Evolutionary conservation across 169 alveolate genomes (phyloP).

Genomic region (Toxoplasma gondii): DNA sequence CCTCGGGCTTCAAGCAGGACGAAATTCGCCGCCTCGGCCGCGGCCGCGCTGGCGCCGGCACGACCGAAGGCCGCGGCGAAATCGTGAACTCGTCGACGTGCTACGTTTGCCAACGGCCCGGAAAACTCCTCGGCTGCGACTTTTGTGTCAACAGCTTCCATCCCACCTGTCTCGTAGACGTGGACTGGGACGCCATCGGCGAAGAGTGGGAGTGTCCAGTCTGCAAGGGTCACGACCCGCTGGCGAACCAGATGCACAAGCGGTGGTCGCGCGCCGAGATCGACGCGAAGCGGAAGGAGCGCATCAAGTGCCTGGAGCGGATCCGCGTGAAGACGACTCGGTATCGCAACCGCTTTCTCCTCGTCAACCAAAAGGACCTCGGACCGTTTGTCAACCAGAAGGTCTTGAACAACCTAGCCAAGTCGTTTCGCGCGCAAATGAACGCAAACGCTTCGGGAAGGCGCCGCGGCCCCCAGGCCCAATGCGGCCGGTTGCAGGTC

Average conservation of each 20-base stretch:
- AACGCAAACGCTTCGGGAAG: not conserved
- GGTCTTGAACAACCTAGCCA: constrained; percentile 41
- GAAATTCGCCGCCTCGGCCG: constrained; percentile 71
- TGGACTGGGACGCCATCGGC: constrained; percentile 73
- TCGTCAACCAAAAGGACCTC: constrained; percentile 60
- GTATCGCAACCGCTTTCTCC: constrained; percentile 62
- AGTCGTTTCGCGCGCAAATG: constrained; percentile 26
- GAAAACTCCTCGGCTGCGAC: constrained; percentile 90
- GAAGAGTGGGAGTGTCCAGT: constrained; percentile 93
- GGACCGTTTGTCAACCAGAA: constrained; percentile 64
- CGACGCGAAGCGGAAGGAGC: constrained; percentile 81
- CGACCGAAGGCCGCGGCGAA: constrained; percentile 73
- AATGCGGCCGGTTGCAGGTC: constrained; percentile 50
- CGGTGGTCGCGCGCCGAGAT: constrained; percentile 87
- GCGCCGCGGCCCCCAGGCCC: not conserved
- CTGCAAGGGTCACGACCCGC: constrained; percentile 90
- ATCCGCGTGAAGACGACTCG: constrained; percentile 38
- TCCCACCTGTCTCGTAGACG: constrained; percentile 88
- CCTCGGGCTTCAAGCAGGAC: constrained; percentile 82
- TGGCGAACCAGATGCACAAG: constrained; percentile 87
- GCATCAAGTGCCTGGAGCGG: constrained; percentile 79
- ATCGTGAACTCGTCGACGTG: constrained; percentile 86
- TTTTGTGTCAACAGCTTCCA: constrained; percentile 90
- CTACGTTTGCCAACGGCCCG: constrained; percentile 89
- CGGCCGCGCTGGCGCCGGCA: constrained; percentile 70